These are phyloP conservation scores for Russula vinacea DNA, from an alignment of 768 basidiomycete species.

Conservation along the genomic window DNA sequence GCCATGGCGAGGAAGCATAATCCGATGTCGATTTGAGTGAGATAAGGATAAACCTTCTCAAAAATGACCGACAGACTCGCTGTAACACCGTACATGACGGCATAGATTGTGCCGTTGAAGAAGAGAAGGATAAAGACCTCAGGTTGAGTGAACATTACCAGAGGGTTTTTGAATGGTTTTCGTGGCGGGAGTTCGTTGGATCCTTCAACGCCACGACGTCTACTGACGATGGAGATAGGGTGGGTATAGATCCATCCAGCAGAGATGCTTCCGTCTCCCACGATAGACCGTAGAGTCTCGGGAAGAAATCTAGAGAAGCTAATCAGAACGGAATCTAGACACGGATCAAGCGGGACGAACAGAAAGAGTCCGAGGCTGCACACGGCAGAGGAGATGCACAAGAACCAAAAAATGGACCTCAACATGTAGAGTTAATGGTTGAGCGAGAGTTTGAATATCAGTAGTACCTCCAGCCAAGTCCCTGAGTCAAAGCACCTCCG, in stretches of 20 bases:
- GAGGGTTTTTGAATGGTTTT: conserved; percentile 50
- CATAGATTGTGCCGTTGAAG: conserved; percentile 52
- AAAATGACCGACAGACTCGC: conserved; percentile 64
- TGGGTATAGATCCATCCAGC: conserved; percentile 36
- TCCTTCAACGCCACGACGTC: conserved; percentile 4
- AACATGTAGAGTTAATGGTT: not conserved
- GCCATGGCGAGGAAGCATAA: conserved; percentile 77
- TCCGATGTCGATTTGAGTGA: conserved; percentile 64
- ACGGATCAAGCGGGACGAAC: conserved; percentile 29
- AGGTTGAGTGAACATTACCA: conserved; percentile 52
- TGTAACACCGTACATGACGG: conserved; percentile 58
- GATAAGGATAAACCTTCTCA: conserved; percentile 51
- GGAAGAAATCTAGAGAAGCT: conserved; percentile 40
- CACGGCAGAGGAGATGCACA: conserved; percentile 38
- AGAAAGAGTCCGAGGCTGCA: conserved; percentile 40
- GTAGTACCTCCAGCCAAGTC: conserved; percentile 36
- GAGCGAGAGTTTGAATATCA: not conserved
- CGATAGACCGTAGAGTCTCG: conserved; percentile 47
- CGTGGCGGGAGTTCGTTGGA: conserved; percentile 29
- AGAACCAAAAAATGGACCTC: conserved; percentile 47
- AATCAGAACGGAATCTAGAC: not conserved
- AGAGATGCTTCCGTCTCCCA: conserved; percentile 44
- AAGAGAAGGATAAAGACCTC: conserved; percentile 55
- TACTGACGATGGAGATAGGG: conserved; percentile 37
- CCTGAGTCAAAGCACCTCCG: conserved; percentile 44